Base-by-base conservation (phyloP, 2,329 filamentous ascomycete species). In the Fulvia fulva region DNA sequence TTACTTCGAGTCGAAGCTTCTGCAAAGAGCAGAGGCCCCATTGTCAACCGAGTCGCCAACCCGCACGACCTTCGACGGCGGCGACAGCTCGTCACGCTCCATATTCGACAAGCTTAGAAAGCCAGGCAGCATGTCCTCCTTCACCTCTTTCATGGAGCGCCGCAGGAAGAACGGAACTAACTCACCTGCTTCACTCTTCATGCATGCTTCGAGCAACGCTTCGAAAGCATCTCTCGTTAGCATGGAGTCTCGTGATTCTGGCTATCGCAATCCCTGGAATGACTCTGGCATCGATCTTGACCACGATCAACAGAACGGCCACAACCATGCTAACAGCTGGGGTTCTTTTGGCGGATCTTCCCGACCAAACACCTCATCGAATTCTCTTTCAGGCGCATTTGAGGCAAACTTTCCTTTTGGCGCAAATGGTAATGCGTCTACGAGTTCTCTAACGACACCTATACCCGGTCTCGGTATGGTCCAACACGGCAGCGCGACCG, bases 191-290 rank as follows among this genome's bases (percentile, higher is more conserved):
- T 71, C 69, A n/a, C 87, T 97, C 73, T 97, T 97, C 83, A 97
- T 96, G 78, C 78, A 81, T 65, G 78, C 78, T 32, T 97, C 93
- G 60, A 96, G 93, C 78, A 87, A 88, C 67, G 92, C 92, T 60
- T 97, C 93, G 65, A 97, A 96, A 78, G 94, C 93, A 51, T 97
- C 93, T 32, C 86, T 97, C 66, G 92, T 96, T 67, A 96, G 91
- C 63, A 92, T 97, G 74, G 93, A 97, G 77, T 97, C 92, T 51
- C 91, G 91, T 34, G 89, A 93, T 72, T 96, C 91, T 78, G 91
- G 91, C 67, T 95, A 96, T 75, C 89, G 92, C 75, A 96, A 97
- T 77, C 92, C 92, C 62, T 97, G 93, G 93, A 97, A 97, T 74
- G 93, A 97, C 74, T 96, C 91, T 71, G 93, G 92, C 69, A 91